Conservation (phyloP, 768 basidiomycete genomes). For the Rhodotorula babjevae region DNA sequence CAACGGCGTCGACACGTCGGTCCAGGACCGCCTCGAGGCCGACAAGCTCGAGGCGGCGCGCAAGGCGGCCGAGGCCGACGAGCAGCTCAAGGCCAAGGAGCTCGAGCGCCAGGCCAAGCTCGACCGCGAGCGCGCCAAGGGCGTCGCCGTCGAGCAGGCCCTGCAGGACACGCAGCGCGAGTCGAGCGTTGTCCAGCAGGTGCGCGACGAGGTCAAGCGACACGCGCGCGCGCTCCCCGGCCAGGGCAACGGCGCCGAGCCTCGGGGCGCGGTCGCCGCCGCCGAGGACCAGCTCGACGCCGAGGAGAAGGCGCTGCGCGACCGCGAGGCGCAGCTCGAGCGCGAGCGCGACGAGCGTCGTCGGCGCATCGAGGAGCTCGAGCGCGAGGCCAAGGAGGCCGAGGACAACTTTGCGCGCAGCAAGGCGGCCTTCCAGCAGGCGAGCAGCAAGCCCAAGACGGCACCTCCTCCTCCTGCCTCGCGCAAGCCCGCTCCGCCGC, state of each 20-base stretch:
- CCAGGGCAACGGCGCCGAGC: neutral
- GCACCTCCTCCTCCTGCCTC: constrained; percentile 30
- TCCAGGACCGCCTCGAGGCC: constrained; percentile 74
- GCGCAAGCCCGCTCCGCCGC: constrained; percentile 45
- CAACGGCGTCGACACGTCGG: constrained; percentile 63
- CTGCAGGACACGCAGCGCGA: constrained; percentile 30
- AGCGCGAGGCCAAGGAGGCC: constrained; percentile 61
- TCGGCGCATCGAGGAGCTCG: constrained; percentile 56
- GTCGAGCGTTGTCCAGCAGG: constrained; percentile 26
- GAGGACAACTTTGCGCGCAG: constrained; percentile 48
- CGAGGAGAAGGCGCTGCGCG: constrained; percentile 67
- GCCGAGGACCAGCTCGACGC: constrained; percentile 58
- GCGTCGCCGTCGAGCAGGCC: constrained; percentile 29
- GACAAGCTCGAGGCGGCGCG: constrained; percentile 91
- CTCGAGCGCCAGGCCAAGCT: constrained; percentile 65
- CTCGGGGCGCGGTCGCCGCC: constrained; percentile 46
- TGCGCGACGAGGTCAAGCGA: constrained; percentile 28
- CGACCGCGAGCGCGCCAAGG: constrained; percentile 55
- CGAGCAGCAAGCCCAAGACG: constrained; percentile 25
- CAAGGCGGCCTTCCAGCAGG: constrained; percentile 30
- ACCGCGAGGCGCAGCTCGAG: constrained; percentile 64
- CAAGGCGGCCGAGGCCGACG: constrained; percentile 69
- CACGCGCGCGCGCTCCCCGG: neutral
- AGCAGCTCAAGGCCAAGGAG: constrained; percentile 74
- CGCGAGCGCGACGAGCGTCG: constrained; percentile 65